Evolutionary conservation across 257 asterid genomes (phyloP).

Genomic region (Lithospermum erythrorhizon): DNA sequence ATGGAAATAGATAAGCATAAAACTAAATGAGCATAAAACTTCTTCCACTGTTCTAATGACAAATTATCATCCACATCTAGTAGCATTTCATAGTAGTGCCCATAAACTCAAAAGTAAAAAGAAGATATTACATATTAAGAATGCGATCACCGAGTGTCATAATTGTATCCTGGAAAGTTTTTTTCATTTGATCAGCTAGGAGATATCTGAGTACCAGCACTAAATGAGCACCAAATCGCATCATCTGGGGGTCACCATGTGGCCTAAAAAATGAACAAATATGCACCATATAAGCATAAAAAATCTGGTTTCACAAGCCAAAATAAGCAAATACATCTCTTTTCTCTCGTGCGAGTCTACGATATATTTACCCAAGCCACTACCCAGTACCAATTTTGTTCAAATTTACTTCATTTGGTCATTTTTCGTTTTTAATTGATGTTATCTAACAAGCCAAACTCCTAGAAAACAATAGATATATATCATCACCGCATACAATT

Average conservation of each 20-base stretch:
- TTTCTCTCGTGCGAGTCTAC: no score
- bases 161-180: conserved; percentile 72
- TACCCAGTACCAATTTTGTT: neutral
- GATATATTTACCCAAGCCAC: neutral
- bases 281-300: conserved; percentile 9
- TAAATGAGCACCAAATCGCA: conserved; percentile 97
- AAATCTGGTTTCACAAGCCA: neutral
- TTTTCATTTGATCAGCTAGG: conserved; percentile 73
- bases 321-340: no score
- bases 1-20: neutral
- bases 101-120: conserved; percentile 8
- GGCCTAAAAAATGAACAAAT: conserved; percentile 44
- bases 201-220: conserved; percentile 86
- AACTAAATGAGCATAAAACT: neutral
- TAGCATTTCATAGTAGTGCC: neutral
- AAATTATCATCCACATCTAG: neutral
- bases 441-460: no score
- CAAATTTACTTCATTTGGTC: no score
- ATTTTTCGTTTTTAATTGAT: no score
- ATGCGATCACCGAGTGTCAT: conserved; percentile 86
- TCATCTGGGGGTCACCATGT: conserved; percentile 99
- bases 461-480: no score
- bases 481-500: no score
- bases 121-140: conserved; percentile 70
- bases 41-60: neutral